phyloP scores from a whole-genome alignment of 352 stramenopile genomes.

The Phytopythium boreale region DNA sequence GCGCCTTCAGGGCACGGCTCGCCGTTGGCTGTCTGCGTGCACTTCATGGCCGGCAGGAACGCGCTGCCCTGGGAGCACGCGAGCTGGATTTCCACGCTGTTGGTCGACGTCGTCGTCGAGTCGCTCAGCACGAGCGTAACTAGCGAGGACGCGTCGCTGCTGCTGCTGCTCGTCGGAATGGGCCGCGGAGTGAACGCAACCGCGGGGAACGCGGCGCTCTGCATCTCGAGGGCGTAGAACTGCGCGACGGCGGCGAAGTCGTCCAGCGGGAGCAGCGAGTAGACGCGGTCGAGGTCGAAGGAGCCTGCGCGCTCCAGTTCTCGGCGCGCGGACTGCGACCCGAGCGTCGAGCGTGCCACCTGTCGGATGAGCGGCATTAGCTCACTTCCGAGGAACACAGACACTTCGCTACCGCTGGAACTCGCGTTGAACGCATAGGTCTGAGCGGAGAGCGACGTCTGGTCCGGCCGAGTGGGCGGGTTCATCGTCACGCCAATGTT shows the following conservation, averaged over 20 bases:
- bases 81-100: constrained; percentile 23
- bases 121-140: constrained; percentile 26
- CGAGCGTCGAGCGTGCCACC: constrained; percentile 27
- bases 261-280: constrained; percentile 29
- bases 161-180: constrained; percentile 8
- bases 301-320: constrained; percentile 22
- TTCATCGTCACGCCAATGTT: constrained; percentile 37
- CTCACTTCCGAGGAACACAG: constrained; percentile 18
- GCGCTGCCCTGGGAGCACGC: constrained; percentile 22
- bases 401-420: neutral
- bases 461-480: constrained; percentile 27
- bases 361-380: constrained; percentile 23
- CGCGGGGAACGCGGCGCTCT: constrained; percentile 37
- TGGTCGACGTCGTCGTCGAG: neutral
- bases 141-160: neutral
- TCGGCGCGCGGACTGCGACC: constrained; percentile 15
- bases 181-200: constrained; percentile 25
- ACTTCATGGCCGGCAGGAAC: constrained; percentile 23
- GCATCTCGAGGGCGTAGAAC: constrained; percentile 41
- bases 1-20: constrained; percentile 23
- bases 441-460: neutral
- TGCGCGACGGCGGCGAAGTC: constrained; percentile 26
- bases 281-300: constrained; percentile 37
- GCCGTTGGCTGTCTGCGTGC: constrained; percentile 20
- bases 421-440: constrained; percentile 8